Evolutionary conservation across 202 grass and related monocot species (phyloP), one percentile per base, ranked within the genome.

Genomic region (Carex arenaria): DNA sequence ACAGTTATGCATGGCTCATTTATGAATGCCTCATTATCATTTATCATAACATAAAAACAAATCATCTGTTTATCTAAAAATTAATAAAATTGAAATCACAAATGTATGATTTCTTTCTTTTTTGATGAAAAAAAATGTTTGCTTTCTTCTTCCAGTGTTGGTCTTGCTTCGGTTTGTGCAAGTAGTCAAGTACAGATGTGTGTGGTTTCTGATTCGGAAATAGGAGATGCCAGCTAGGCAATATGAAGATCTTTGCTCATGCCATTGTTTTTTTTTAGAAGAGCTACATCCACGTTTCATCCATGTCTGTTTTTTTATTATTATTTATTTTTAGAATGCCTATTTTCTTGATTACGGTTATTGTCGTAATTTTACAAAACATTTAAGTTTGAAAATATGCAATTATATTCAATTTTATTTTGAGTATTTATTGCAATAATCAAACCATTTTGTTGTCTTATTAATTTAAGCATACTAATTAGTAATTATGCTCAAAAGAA

Each of bases 131-230:
- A 26, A 0, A 26, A 26, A 26, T 67, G 5, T 55, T 15, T 32
- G 17, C 11, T 23, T 38, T 70, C 40, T 26, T 26, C 26, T 85
- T 85, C 65, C 93, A 95, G 93, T 81, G 85, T 8, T 90, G 87
- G 20, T 72, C 90, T 26, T 95, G 93, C 88, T 95, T 95, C 64
- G 88, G 90, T 83, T 95, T 85, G 87, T 95, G 85, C 88, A 91
- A 90, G 64, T 92, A 95, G 80, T 70, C 87, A 91, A 90, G 64
- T 92, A 93, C 80, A 76, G 78, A 80, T 3, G 69, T 13, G 28
- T 59, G 26, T 32, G 5, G 14, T 57, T 60, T 34, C 14, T 10
- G 7, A 10, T 38, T 70, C 9, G 10, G 17, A 38, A 9, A 34
- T 70, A 70, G 31, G 20, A 55, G 45, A 56, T 52, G 30, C 45